Evolutionary conservation across 345 rosid species (phyloP), one percentile per base, ranked within the genome.

Genomic region (Lepidium didymum): DNA sequence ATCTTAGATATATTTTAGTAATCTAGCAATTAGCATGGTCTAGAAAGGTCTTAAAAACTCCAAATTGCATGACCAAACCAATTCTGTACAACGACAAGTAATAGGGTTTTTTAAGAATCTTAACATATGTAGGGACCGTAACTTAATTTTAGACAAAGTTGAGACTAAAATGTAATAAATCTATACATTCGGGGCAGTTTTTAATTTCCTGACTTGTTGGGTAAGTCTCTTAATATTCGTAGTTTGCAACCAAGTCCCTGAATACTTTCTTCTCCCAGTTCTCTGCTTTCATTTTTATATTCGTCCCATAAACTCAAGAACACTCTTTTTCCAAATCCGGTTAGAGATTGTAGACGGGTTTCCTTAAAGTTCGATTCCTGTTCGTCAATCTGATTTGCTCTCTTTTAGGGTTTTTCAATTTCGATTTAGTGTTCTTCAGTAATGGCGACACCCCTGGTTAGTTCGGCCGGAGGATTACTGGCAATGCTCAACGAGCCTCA

Each of bases 401-500:
- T 42, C 58, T 54, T 0, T 58, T 50, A 43, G 62, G 62, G 41
- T 63, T 49, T 40, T 58, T 31, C 10, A 10, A 14, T 65, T 43
- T 42, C 49, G 49, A 52, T 23, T 62, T 61, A 51, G 23, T 36
- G 41, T 43, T 45, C 35, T 19, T 37, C 67, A 7, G 37, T 63
- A 74, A 75, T 78, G 89, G 87, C 95, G 33, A 80, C 81, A 49
- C 81, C 88, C 61, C 56, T 81, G 99, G 92, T 89, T 63, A 95
- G 96, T 83, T 87, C 97, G 2, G 96, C 94, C 3, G 94, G 96
- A 12, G 96, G 96, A 8, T 79, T 95, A 55, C 85, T 95, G 18
- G 97, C 99, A 69, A 95, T 95, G 99, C 91, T 95, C 36, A 87
- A 83, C 72, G 99, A 95, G 88, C 67, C 54, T 37, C 96, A 91